These are phyloP conservation scores for Chaetomidium leptoderma DNA, from an alignment of 495 filamentous ascomycete genomes.

Conservation along the genomic window DNA sequence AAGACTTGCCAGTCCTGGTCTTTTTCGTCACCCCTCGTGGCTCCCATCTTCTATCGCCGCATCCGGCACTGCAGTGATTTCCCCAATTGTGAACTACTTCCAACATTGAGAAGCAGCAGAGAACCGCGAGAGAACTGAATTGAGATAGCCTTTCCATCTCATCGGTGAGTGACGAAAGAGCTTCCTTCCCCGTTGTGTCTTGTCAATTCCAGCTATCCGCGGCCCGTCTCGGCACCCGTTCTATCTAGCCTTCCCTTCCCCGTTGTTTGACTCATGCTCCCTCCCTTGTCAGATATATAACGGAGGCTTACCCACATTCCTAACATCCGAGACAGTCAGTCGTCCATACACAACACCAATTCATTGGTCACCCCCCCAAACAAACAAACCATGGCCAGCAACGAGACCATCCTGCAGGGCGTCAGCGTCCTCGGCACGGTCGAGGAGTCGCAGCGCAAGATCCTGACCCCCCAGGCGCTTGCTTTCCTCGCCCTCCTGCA, in stretches of 20 bases:
- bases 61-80: slow-evolving; percentile 4
- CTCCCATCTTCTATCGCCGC: neutral
- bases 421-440: slow-evolving; percentile 78
- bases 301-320: neutral
- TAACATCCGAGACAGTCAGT: too few relatives aligned
- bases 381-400: slow-evolving; percentile 57
- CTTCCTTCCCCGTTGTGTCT: neutral
- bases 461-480: slow-evolving; percentile 85
- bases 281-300: neutral
- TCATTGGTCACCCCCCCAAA: slow-evolving; percentile 2
- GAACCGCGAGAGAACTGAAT: neutral
- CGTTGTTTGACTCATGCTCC: slow-evolving; percentile 9
- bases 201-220: slow-evolving; percentile 15
- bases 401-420: slow-evolving; percentile 76
- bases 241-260: neutral
- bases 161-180: neutral
- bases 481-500: slow-evolving; percentile 93
- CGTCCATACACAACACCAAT: neutral
- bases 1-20: slow-evolving; percentile 12
- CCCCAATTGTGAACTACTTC: neutral
- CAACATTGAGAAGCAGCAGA: neutral
- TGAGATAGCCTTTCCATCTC: neutral
- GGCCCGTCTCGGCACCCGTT: slow-evolving; percentile 8
- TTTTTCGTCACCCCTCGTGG: slow-evolving; percentile 13
- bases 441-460: slow-evolving; percentile 75